Evolutionary conservation across 352 stramenopile genomes (phyloP).

Genomic region (Globisporangium heterothallicum): DNA sequence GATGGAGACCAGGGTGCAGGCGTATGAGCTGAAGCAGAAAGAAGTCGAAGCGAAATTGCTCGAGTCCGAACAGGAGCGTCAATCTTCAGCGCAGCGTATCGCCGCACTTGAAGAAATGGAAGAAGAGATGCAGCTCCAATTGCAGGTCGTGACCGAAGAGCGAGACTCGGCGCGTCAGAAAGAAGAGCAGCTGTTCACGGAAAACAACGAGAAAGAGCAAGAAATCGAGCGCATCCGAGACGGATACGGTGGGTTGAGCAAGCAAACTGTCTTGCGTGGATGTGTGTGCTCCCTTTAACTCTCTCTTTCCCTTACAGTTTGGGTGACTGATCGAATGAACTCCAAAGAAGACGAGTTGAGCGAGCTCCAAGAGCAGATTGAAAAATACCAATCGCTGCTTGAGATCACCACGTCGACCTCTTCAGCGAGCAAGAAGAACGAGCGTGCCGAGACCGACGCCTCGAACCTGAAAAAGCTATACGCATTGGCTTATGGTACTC

Average conservation of each 20-base stretch:
- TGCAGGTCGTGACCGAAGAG: slow-evolving; percentile 83
- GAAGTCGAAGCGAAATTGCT: slow-evolving; percentile 22
- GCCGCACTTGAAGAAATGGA: slow-evolving; percentile 58
- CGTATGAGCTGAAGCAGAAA: slow-evolving; percentile 34
- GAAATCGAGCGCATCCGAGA: slow-evolving; percentile 86
- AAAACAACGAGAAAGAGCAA: slow-evolving; percentile 85
- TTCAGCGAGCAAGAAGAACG: slow-evolving; percentile 16
- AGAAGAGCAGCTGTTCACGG: slow-evolving; percentile 76
- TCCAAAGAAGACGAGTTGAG: slow-evolving; percentile 84
- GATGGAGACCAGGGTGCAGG: slow-evolving; percentile 55
- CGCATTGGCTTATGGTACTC: slow-evolving; percentile 12
- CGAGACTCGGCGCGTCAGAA: slow-evolving; percentile 75
- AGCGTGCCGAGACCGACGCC: background rate
- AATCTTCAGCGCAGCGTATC: slow-evolving; percentile 36
- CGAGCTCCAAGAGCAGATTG: slow-evolving; percentile 80
- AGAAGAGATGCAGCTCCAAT: slow-evolving; percentile 73
- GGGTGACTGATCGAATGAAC: slow-evolving; percentile 86
- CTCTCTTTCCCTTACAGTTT: slow-evolving; percentile 37
- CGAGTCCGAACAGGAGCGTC: slow-evolving; percentile 32
- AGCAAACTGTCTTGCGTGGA: background rate
- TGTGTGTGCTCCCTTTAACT: background rate
- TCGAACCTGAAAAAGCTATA: slow-evolving; percentile 11
- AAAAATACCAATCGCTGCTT: slow-evolving; percentile 76
- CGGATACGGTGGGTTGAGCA: slow-evolving; percentile 44
- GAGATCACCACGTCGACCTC: slow-evolving; percentile 38